phyloP scores from a whole-genome alignment of 306 rosid genomes.

The Hippophae gyantsensis region DNA sequence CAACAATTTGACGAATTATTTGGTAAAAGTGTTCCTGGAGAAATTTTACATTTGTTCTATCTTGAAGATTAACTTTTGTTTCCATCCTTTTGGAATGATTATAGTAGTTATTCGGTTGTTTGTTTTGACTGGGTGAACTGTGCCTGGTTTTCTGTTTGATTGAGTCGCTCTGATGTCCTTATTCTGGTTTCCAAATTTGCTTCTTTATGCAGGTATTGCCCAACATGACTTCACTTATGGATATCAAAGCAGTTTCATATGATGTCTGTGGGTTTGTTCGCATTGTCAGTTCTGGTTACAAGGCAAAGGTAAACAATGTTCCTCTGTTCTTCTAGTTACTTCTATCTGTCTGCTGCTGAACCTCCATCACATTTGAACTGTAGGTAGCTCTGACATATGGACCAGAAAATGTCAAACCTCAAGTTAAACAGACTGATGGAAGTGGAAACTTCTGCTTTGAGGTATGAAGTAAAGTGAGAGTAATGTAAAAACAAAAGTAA shows the following conservation, averaged over 20 bases:
- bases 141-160: neutral
- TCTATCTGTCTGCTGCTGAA: slow-evolving; percentile 7
- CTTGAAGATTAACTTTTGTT: neutral
- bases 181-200: slow-evolving; percentile 13
- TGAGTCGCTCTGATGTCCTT: slow-evolving; percentile 9
- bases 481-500: too few relatives aligned
- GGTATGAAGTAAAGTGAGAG: slow-evolving; percentile 36
- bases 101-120: slow-evolving; percentile 1
- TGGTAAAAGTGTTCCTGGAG: slow-evolving; percentile 39
- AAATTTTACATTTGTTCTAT: neutral
- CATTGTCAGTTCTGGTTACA: slow-evolving; percentile 55
- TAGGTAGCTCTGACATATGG: slow-evolving; percentile 99
- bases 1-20: slow-evolving; percentile 61
- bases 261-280: slow-evolving; percentile 79
- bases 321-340: slow-evolving; percentile 12
- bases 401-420: slow-evolving; percentile 88
- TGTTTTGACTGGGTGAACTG: neutral
- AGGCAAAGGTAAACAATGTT: slow-evolving; percentile 57
- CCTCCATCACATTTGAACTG: neutral
- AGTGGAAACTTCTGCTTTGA: slow-evolving; percentile 89
- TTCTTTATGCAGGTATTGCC: slow-evolving; percentile 70
- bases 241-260: slow-evolving; percentile 66
- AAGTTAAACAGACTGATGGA: slow-evolving; percentile 70
- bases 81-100: slow-evolving; percentile 8
- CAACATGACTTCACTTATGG: slow-evolving; percentile 87